Evolutionary conservation across 2,329 filamentous ascomycete species (phyloP), one percentile per base, ranked within the genome.

Genomic region (Ophiostoma sp.): DNA sequence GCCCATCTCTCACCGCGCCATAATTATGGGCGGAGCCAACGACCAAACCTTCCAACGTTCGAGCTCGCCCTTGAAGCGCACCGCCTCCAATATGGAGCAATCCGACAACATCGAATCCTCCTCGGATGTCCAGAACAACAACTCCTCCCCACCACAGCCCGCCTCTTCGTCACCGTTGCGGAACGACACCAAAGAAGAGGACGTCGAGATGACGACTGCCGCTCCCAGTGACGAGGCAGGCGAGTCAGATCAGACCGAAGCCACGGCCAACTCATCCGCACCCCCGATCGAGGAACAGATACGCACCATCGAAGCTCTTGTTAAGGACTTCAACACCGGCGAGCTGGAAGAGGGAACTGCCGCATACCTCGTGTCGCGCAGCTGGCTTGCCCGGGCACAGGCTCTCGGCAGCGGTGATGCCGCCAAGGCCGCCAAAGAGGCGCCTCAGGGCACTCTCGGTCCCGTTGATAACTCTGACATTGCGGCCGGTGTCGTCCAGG

Each of bases 381-480:
- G 86, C 74, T 98, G 96, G 96, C 86, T 98, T 45, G 86, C 88
- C 73, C 88, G 89, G 74, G 93, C 96, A 2, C 84, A 91, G 74
- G 87, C 92, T 31, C 86, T 93, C 72, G 88, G 88, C 68, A 76
- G 76, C 68, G 85, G 87, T 9, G 87, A 89, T n/a, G 81, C 85
- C 19, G 86, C 88, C 73, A 82, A 86, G 70, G 86, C 85, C 25
- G 85, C 87, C 75, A 86, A 88, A 74, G 61, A 61, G 50, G 69
- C 25, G 22, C 39, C 52, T 7, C 36, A 48, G 48, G 71, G 33
- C 19, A 22, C 36, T 8, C 87, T 96, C 72, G 94, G 94, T 1
- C 92, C 93, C 0, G 88, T 98, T 42, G 94, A 98, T 84, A 98
- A 98, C 79, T 90, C 92, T 0, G 92, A 95, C 79, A 90, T 98